These are phyloP conservation scores for Arctium minus DNA, from an alignment of 129 eudicot genomes.

Conservation along the genomic window DNA sequence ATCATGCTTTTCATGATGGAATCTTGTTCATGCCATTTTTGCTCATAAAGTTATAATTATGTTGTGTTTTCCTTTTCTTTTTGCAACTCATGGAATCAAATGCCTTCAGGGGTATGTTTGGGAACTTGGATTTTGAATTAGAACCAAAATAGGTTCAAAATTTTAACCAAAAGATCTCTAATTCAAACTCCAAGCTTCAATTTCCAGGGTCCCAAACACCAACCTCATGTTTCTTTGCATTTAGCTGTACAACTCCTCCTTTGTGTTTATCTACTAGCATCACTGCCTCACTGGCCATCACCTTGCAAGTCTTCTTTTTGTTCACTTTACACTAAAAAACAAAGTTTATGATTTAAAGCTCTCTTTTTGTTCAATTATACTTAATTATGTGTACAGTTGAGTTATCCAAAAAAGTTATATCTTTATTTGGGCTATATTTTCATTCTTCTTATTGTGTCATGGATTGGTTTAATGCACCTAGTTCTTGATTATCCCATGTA, in stretches of 20 bases:
- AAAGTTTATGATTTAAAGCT: not conserved
- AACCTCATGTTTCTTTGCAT: not conserved
- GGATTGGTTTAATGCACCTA: not conserved
- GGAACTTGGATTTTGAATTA: not conserved
- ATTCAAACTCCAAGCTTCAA: constrained; percentile 1
- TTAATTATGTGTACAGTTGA: constrained; percentile 1
- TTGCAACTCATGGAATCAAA: constrained; percentile 13
- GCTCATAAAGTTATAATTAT: constrained; percentile 21
- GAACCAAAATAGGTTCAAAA: not conserved
- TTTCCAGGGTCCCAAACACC: not conserved
- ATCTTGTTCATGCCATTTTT: constrained; percentile 36
- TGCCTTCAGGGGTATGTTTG: constrained; percentile 9
- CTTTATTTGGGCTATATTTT: not conserved
- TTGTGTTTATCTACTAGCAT: constrained; percentile 4
- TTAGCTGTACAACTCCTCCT: constrained; percentile 16
- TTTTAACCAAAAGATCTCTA: not conserved
- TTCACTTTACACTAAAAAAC: not conserved
- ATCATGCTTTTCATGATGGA: constrained; percentile 38
- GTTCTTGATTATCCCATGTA: not conserved
- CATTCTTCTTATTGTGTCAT: constrained; percentile 1
- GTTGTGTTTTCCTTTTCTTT: constrained; percentile 19
- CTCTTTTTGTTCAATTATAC: not conserved
- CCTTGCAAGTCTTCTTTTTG: constrained; percentile 13
- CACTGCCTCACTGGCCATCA: constrained; percentile 12
- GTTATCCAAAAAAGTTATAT: not conserved